A percentile compares a stretch with the other conserved stretches of the same genome.
These are phyloP conservation scores for Aspergillus pseudoglaucus DNA, from an alignment of 2,329 filamentous ascomycete species.

Conservation along the genomic window DNA sequence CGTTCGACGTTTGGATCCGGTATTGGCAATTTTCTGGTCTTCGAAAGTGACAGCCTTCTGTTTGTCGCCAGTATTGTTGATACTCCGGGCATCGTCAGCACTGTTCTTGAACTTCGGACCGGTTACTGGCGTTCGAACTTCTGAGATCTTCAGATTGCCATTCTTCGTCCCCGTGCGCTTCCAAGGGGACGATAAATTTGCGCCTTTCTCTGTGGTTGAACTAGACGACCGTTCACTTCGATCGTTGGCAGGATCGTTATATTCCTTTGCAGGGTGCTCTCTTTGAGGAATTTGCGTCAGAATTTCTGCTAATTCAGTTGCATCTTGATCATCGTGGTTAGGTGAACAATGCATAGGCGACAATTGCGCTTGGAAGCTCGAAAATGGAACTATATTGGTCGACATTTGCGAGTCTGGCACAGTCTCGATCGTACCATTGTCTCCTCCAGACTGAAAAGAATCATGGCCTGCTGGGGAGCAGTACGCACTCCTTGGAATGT, in stretches of 20 bases:
- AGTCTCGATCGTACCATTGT: neutral
- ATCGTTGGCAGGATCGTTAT: neutral
- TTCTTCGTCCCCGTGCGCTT: neutral
- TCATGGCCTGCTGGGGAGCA: constrained; percentile 4
- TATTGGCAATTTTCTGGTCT: neutral
- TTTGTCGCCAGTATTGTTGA: constrained; percentile 3
- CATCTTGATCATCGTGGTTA: constrained; percentile 11
- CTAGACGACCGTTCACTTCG: neutral
- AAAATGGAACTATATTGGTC: constrained; percentile 27
- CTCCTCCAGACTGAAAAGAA: neutral
- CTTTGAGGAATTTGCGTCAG: constrained; percentile 19
- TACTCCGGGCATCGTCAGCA: neutral
- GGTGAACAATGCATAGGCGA: constrained; percentile 9
- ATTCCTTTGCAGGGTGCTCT: neutral
- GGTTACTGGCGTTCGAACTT: neutral
- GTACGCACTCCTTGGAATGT: constrained; percentile 6
- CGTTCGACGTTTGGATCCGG: constrained; percentile 2
- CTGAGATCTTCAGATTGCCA: neutral
- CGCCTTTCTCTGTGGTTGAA: neutral
- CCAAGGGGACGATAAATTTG: neutral
- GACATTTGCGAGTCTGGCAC: constrained; percentile 4
- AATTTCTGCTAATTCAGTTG: constrained; percentile 23
- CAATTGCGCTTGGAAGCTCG: constrained; percentile 19
- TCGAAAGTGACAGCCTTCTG: constrained; percentile 23
- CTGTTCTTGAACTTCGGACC: neutral